Evolutionary conservation across 1,284 basidiomycete species (phyloP).

Genomic region (Irpex sp.): DNA sequence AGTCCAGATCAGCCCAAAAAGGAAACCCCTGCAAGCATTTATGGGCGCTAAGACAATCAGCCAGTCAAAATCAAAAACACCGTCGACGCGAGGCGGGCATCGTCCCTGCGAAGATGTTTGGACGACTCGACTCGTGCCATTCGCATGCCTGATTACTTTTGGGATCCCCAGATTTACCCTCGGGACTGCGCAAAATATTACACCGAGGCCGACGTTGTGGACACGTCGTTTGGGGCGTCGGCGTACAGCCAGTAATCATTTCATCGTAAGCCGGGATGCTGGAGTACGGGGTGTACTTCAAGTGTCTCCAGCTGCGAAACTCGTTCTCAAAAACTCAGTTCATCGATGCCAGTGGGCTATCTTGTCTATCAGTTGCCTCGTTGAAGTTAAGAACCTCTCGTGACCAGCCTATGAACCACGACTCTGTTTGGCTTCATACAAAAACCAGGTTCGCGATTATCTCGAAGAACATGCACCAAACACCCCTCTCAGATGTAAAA

Average conservation of each 20-base stretch:
- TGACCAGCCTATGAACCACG: neutral
- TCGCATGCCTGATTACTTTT: neutral
- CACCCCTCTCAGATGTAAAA: neutral
- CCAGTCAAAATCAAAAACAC: conserved; percentile 4
- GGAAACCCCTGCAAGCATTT: neutral
- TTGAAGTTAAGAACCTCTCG: neutral
- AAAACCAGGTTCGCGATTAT: neutral
- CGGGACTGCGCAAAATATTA: no score
- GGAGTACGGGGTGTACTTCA: no score
- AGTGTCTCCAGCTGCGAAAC: no score
- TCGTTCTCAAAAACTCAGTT: no score
- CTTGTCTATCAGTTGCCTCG: neutral
- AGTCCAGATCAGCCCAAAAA: neutral
- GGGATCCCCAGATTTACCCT: neutral
- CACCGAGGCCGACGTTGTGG: no score
- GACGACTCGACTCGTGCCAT: neutral
- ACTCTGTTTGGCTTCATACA: neutral
- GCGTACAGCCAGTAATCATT: no score
- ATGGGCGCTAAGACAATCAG: neutral
- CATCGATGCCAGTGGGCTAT: neutral
- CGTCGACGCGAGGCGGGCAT: neutral
- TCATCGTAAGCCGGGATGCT: no score
- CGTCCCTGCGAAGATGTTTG: neutral
- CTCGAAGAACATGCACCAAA: neutral
- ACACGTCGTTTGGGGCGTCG: no score